Conservation (phyloP, 306 rosid genomes). For the Vigna unguiculata region DNA sequence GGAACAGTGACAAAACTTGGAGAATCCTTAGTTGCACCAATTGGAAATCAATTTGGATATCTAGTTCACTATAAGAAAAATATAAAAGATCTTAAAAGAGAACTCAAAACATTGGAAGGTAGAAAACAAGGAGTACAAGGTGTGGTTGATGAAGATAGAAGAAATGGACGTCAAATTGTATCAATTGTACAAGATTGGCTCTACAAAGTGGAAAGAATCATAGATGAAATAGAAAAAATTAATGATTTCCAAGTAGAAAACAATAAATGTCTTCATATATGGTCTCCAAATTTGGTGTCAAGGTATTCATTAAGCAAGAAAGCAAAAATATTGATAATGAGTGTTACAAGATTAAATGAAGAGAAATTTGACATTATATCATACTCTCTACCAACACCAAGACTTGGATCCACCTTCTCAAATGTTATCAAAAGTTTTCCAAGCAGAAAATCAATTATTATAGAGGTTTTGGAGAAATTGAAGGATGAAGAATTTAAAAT, state of each 20-base stretch:
- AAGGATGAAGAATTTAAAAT: slow-evolving; percentile 17
- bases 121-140: slow-evolving; percentile 20
- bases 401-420: slow-evolving; percentile 29
- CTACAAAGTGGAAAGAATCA: not conserved
- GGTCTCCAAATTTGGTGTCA: slow-evolving; percentile 12
- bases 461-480: not conserved
- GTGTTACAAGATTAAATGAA: not conserved
- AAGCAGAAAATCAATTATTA: slow-evolving; percentile 6
- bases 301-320: slow-evolving; percentile 28
- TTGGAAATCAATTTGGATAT: not conserved
- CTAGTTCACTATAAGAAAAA: not conserved
- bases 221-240: not conserved
- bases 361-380: slow-evolving; percentile 32
- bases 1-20: slow-evolving; percentile 31
- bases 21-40: not conserved
- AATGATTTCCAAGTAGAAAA: not conserved
- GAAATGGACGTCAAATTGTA: slow-evolving; percentile 19
- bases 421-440: slow-evolving; percentile 25
- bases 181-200: slow-evolving; percentile 32
- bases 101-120: not conserved
- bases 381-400: not conserved
- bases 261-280: slow-evolving; percentile 30
- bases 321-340: not conserved
- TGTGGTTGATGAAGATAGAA: slow-evolving; percentile 22
- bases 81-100: not conserved